phyloP scores from a whole-genome alignment of 495 filamentous ascomycete genomes.

The Chaetomium cochliodes region DNA sequence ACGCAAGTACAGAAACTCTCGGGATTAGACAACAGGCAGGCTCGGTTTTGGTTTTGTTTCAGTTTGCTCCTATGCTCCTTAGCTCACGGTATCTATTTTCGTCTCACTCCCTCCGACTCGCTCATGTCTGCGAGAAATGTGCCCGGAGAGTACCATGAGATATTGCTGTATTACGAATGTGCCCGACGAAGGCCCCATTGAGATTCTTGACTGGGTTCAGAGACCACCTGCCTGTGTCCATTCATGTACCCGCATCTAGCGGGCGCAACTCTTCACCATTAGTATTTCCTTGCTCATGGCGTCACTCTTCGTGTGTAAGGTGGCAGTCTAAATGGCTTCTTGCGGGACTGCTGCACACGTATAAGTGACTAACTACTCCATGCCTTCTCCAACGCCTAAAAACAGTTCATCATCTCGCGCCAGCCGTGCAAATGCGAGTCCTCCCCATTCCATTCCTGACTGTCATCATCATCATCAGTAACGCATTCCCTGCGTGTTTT shows the following conservation, averaged over 20 bases:
- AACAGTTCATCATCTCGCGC: background rate
- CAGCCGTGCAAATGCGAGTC: slow-evolving; percentile 6
- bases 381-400: slow-evolving; percentile 3
- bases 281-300: background rate
- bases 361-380: background rate
- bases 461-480: slow-evolving; percentile 1
- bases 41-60: background rate
- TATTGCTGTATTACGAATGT: too few relatives aligned
- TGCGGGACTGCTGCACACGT: background rate
- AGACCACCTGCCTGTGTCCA: too few relatives aligned
- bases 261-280: too few relatives aligned
- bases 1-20: background rate
- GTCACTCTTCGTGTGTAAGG: background rate
- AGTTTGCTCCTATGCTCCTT: background rate
- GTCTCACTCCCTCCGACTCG: background rate
- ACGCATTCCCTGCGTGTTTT: background rate
- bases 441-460: background rate
- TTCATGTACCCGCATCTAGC: too few relatives aligned
- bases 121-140: background rate
- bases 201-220: too few relatives aligned
- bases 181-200: too few relatives aligned
- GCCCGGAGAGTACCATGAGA: background rate
- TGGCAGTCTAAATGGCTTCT: background rate
- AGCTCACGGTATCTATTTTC: background rate
- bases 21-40: slow-evolving; percentile 10